These are phyloP conservation scores for Pneumocystis sp. DNA, from an alignment of 1,139 yeast genomes.

Conservation along the genomic window DNA sequence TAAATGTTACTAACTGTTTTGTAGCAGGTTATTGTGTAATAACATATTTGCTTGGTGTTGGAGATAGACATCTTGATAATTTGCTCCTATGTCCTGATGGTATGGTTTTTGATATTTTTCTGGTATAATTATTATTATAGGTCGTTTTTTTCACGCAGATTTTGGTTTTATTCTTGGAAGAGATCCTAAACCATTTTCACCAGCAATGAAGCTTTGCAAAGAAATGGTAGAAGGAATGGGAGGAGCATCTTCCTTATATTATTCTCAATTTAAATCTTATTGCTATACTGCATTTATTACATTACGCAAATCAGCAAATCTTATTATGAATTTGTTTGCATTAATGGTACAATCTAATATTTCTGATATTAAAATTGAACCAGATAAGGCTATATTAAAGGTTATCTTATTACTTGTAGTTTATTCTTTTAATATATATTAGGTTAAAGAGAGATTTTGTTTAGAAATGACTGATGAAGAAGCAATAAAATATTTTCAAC, in stretches of 20 bases:
- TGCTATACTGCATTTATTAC: constrained; percentile 92
- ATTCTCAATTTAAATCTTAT: constrained; percentile 71
- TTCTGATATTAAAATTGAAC: constrained; percentile 69
- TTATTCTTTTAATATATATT: background rate
- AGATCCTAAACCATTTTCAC: constrained; percentile 98
- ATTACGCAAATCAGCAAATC: constrained; percentile 71
- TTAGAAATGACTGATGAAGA: constrained; percentile 88
- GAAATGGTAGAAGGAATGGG: constrained; percentile 98
- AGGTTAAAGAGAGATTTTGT: constrained; percentile 83
- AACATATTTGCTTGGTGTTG: constrained; percentile 86
- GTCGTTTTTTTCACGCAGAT: constrained; percentile 63
- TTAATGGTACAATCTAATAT: constrained; percentile 89
- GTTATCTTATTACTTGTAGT: background rate
- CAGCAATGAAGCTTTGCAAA: constrained; percentile 91
- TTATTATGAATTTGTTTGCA: constrained; percentile 79
- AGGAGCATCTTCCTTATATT: constrained; percentile 72
- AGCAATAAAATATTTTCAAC: constrained; percentile 87
- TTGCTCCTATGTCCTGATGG: constrained; percentile 56
- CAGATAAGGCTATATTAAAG: constrained; percentile 64
- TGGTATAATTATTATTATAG: constrained; percentile 88
- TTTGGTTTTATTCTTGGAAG: constrained; percentile 92
- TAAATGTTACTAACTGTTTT: background rate
- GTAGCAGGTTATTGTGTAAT: constrained; percentile 91
- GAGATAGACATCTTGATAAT: constrained; percentile 92
- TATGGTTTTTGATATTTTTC: constrained; percentile 54